phyloP scores from a whole-genome alignment of 306 rosid genomes.

The Purshia tridentata region DNA sequence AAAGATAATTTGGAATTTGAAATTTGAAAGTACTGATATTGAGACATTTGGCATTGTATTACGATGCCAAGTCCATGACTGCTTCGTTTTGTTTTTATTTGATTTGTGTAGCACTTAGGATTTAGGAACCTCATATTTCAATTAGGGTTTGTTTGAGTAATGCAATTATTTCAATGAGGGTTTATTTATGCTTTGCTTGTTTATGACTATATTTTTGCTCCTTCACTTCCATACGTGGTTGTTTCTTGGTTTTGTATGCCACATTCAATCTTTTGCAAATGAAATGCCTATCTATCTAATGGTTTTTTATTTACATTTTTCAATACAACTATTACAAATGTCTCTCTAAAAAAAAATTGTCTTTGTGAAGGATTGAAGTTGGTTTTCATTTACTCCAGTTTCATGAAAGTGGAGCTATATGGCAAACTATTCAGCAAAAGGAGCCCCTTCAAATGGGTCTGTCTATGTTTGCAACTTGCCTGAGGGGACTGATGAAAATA shows the following conservation, averaged over 20 bases:
- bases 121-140: not conserved
- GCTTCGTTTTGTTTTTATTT: not conserved
- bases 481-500: slow-evolving; percentile 73
- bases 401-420: slow-evolving; percentile 68
- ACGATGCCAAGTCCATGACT: slow-evolving; percentile 2
- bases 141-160: not conserved
- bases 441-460: slow-evolving; percentile 76
- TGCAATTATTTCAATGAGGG: not conserved
- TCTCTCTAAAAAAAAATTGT: not conserved
- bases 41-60: not conserved
- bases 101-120: not conserved
- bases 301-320: not conserved
- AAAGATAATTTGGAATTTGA: not conserved
- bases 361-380: slow-evolving; percentile 39
- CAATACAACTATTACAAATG: not conserved
- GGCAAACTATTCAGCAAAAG: slow-evolving; percentile 71
- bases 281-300: not conserved
- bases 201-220: not conserved
- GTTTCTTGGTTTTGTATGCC: not conserved
- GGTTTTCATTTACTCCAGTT: slow-evolving; percentile 34
- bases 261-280: not conserved
- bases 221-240: not conserved
- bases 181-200: not conserved
- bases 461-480: slow-evolving; percentile 95
- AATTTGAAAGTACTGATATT: not conserved